Conservation (phyloP, 1,139 yeast genomes). For the Yamadazyma dushanensis region DNA sequence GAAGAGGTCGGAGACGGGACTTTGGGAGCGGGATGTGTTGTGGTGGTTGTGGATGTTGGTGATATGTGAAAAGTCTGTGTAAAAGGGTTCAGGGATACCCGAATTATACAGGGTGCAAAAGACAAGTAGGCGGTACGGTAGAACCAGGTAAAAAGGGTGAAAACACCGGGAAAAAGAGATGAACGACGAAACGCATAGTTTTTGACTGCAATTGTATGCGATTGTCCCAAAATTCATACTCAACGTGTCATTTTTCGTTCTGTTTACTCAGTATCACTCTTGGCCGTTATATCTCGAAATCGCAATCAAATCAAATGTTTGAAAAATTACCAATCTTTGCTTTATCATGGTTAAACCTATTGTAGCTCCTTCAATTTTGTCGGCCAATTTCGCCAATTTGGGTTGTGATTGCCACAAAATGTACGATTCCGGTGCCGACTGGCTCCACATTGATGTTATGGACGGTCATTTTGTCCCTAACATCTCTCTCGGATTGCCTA, state of each 20-base stretch:
- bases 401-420: constrained; percentile 86
- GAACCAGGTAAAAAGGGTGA: neutral
- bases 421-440: constrained; percentile 76
- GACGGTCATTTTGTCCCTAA: constrained; percentile 99
- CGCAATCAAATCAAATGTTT: neutral
- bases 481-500: constrained; percentile 90
- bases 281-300: too few species aligned
- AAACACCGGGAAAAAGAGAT: neutral
- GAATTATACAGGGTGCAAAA: too few species aligned
- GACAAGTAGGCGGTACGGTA: too few species aligned
- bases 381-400: constrained; percentile 89
- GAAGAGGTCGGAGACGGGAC: too few species aligned
- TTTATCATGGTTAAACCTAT: constrained; percentile 67
- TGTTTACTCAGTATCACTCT: too few species aligned
- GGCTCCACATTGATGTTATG: constrained; percentile 98
- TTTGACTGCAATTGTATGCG: too few species aligned
- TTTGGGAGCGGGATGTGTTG: too few species aligned
- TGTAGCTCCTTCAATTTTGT: constrained; percentile 94
- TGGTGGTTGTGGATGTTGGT: too few species aligned
- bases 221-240: too few species aligned
- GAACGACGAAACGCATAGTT: neutral
- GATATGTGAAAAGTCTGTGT: too few species aligned
- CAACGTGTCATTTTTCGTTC: too few species aligned
- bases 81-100: too few species aligned
- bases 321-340: neutral